Percentiles rank a stretch among this genome's conserved stretches.
Conservation (phyloP, 2,329 filamentous ascomycete genomes). For the Hymenoscyphus fraxineus region DNA sequence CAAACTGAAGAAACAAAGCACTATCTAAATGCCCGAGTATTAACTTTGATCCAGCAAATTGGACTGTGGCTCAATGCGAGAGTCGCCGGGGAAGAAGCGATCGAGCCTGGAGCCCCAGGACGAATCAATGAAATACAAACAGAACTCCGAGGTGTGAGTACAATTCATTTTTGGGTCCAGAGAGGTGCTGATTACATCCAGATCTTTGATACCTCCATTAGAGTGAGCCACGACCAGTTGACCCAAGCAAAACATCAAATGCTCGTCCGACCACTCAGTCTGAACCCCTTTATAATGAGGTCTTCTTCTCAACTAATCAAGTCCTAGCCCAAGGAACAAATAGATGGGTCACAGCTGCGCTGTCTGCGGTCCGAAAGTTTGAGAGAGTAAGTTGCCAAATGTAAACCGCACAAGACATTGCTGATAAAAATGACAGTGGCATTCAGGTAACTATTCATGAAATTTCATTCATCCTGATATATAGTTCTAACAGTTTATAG, state of each 20-base stretch:
- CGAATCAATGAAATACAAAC: constrained; percentile 11
- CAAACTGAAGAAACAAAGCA: constrained; percentile 19
- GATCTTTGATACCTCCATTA: neutral
- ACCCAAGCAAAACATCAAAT: constrained; percentile 6
- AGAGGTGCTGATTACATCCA: neutral
- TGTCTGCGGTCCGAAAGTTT: constrained; percentile 5
- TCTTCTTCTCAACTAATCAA: constrained; percentile 9
- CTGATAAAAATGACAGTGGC: constrained; percentile 9
- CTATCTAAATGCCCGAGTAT: constrained; percentile 13
- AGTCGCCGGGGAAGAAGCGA: constrained; percentile 6
- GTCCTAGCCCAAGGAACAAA: constrained; percentile 10
- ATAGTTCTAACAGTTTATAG: constrained; percentile 8
- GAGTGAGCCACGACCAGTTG: constrained; percentile 6
- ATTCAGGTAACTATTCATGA: neutral
- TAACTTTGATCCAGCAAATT: constrained; percentile 14
- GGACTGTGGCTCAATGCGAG: constrained; percentile 18
- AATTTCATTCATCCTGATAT: neutral
- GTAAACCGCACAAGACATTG: neutral
- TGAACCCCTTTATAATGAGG: neutral
- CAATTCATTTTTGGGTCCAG: neutral
- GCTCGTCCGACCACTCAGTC: constrained; percentile 11
- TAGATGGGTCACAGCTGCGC: constrained; percentile 11
- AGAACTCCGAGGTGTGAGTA: constrained; percentile 11
- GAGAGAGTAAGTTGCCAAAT: constrained; percentile 11
- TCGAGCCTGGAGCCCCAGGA: constrained; percentile 7